phyloP scores from a whole-genome alignment of 495 filamentous ascomycete genomes.

The Neurospora pannonica region DNA sequence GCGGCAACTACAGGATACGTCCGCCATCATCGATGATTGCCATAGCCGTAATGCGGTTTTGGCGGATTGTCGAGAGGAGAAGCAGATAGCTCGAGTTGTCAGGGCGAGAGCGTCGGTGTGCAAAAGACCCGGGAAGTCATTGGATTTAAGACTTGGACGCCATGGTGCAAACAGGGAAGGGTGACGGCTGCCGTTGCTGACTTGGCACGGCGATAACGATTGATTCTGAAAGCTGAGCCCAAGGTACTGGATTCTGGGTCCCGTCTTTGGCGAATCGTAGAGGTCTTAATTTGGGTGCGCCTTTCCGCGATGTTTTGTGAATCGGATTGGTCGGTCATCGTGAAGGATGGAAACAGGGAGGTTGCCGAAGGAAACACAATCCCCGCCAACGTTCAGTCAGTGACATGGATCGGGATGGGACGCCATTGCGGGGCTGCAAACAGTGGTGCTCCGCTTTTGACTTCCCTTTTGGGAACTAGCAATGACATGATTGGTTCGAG shows the following conservation, averaged over 20 bases:
- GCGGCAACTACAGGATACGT: not conserved
- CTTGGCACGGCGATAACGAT: no score
- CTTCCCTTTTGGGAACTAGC: not conserved
- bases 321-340: not conserved
- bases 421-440: not conserved
- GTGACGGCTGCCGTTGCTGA: no score
- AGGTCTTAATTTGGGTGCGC: not conserved
- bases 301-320: not conserved
- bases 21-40: not conserved
- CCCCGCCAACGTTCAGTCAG: not conserved
- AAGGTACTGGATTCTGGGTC: not conserved
- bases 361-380: not conserved
- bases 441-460: not conserved
- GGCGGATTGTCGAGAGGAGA: not conserved
- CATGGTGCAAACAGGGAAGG: not conserved
- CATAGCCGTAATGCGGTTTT: not conserved
- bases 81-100: not conserved
- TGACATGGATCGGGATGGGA: not conserved
- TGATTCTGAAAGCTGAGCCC: not conserved
- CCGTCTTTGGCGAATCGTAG: no score
- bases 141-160: not conserved
- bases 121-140: not conserved
- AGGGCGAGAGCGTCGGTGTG: not conserved
- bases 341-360: not conserved
- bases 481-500: not conserved